Percentiles rank a stretch among this genome's conserved stretches.
Conservation (phyloP, 441 rosid genomes). For the Metrosideros polymorpha region DNA sequence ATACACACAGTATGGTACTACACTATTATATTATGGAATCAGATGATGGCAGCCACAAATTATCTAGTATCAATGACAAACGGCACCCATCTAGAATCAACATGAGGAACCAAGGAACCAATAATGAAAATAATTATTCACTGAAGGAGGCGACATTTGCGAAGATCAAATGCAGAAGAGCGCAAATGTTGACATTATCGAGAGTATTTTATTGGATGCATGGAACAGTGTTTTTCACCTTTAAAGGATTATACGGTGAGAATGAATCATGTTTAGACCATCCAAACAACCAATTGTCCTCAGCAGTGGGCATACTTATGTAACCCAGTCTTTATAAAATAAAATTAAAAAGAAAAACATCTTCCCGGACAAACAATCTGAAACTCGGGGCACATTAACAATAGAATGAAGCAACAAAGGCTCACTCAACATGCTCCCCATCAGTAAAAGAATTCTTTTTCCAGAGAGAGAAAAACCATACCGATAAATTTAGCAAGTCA, state of each 20-base stretch:
- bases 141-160: neutral
- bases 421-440: neutral
- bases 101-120: neutral
- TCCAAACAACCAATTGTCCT: neutral
- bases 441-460: conserved; percentile 4
- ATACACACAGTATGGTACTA: neutral
- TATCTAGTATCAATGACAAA: neutral
- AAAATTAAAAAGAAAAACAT: neutral
- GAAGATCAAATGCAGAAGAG: neutral
- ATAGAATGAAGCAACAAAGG: neutral
- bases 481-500: conserved; percentile 56
- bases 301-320: neutral
- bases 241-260: neutral
- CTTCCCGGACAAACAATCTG: neutral
- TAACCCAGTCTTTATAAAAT: neutral
- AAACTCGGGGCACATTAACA: neutral
- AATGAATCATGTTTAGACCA: neutral
- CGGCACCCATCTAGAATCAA: neutral
- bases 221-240: neutral
- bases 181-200: neutral
- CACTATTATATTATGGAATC: neutral
- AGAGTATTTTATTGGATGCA: neutral
- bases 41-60: neutral
- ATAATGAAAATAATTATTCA: neutral
- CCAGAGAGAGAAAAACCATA: conserved; percentile 28